phyloP scores from a whole-genome alignment of 257 asterid genomes.

The Primulina tabacum region DNA sequence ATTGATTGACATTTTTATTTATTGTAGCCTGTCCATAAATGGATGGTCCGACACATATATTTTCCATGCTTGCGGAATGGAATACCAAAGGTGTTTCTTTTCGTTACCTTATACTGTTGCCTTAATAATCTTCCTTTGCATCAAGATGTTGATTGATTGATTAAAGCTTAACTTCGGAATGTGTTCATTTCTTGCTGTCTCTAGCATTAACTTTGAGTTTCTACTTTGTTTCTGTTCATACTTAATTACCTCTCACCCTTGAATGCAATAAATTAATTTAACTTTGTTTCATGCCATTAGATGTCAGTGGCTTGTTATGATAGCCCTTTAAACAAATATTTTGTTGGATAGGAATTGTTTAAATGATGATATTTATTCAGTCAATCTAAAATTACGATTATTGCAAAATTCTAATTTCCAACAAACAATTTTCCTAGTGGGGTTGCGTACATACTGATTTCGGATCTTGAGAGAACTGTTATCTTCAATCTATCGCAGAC shows the following conservation, averaged over 20 bases:
- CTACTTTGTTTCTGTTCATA: neutral
- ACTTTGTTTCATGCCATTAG: neutral
- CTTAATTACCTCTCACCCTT: slow-evolving; percentile 2
- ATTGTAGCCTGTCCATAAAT: slow-evolving; percentile 96
- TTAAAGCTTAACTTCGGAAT: neutral
- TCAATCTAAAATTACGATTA: neutral
- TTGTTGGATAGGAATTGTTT: neutral
- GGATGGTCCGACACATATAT: slow-evolving; percentile 97
- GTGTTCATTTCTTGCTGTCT: slow-evolving; percentile 8
- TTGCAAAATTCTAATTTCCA: neutral
- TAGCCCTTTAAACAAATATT: neutral
- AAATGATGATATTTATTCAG: neutral
- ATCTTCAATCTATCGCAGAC: neutral
- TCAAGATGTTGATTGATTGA: slow-evolving; percentile 9
- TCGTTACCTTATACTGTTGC: slow-evolving; percentile 14
- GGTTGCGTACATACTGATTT: neutral
- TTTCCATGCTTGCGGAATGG: slow-evolving; percentile 90
- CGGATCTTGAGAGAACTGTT: neutral
- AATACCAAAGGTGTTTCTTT: slow-evolving; percentile 70
- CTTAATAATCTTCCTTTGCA: neutral
- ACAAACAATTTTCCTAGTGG: neutral
- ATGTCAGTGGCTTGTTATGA: slow-evolving; percentile 2
- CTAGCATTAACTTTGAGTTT: slow-evolving; percentile 3
- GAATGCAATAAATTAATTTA: neutral
- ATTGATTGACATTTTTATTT: slow-evolving; percentile 22